Evolutionary conservation across 2,329 filamentous ascomycete species (phyloP).

Genomic region (Verticillium tricorpus): DNA sequence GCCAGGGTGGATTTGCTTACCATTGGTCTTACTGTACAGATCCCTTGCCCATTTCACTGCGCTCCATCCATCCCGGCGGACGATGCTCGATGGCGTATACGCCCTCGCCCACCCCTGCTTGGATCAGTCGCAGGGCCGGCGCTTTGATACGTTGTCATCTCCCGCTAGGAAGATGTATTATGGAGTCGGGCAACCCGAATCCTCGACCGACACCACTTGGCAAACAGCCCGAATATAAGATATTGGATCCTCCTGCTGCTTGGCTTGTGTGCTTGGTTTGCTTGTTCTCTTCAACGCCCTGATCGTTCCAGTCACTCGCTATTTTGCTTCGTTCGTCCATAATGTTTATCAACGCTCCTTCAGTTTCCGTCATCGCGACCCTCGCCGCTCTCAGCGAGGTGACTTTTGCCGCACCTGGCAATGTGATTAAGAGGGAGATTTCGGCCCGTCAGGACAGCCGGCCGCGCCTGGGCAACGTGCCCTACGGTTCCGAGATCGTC

Average conservation of each 20-base stretch:
- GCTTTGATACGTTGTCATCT: background rate
- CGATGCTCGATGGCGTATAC: background rate
- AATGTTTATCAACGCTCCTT: slow-evolving; percentile 13
- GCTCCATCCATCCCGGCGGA: background rate
- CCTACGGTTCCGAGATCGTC: slow-evolving; percentile 27
- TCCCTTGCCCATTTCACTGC: background rate
- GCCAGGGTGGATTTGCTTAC: background rate
- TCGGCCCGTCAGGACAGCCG: slow-evolving; percentile 13
- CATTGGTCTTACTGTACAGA: background rate
- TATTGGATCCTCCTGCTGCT: background rate
- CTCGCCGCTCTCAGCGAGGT: slow-evolving; percentile 6
- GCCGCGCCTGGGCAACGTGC: slow-evolving; percentile 22
- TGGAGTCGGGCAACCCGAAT: background rate
- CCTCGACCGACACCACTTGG: background rate
- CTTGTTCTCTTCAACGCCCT: background rate
- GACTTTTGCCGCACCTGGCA: slow-evolving; percentile 5
- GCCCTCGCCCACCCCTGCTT: background rate
- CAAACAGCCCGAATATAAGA: slow-evolving; percentile 2
- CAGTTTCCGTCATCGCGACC: slow-evolving; percentile 9
- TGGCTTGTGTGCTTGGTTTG: background rate
- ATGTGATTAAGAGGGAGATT: slow-evolving; percentile 4
- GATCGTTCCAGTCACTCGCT: background rate
- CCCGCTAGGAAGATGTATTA: background rate
- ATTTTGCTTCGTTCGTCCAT: slow-evolving; percentile 1
- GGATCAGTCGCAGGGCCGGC: background rate